Percentiles rank a stretch among this genome's conserved stretches.
These are phyloP conservation scores for Diaporthe aspalathi DNA, from an alignment of 2,329 filamentous ascomycete genomes.

Conservation along the genomic window DNA sequence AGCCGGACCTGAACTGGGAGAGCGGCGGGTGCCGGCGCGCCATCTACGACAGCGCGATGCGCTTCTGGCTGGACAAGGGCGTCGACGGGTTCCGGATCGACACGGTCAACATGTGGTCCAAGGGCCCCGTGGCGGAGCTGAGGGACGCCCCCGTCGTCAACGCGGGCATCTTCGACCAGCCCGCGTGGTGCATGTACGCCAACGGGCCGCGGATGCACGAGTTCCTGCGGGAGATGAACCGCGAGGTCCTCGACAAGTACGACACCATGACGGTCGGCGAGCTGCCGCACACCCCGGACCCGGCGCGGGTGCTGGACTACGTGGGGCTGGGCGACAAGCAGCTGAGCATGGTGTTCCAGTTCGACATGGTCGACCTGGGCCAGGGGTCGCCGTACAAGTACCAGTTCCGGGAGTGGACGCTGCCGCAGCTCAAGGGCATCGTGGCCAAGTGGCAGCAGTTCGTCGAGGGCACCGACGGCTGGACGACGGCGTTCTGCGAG, in stretches of 20 bases:
- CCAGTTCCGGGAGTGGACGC: conserved; percentile 61
- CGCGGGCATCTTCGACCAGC: conserved; percentile 59
- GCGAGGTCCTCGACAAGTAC: conserved; percentile 67
- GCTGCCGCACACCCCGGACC: conserved; percentile 71
- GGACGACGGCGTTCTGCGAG: conserved; percentile 71
- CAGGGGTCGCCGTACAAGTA: conserved; percentile 63
- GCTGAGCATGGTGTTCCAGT: conserved; percentile 78
- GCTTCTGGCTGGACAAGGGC: conserved; percentile 82
- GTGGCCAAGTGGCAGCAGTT: conserved; percentile 63
- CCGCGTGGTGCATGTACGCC: conserved; percentile 67
- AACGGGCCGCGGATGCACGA: conserved; percentile 78
- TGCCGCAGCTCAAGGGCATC: conserved; percentile 61
- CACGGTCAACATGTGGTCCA: conserved; percentile 77
- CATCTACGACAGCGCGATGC: conserved; percentile 77
- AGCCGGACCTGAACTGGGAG: conserved; percentile 91
- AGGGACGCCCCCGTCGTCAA: conserved; percentile 68
- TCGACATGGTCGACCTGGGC: conserved; percentile 72
- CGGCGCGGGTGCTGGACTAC: conserved; percentile 67
- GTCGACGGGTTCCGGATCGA: conserved; percentile 81
- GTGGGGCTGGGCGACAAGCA: conserved; percentile 69
- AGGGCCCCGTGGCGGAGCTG: conserved; percentile 61
- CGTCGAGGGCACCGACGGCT: conserved; percentile 63
- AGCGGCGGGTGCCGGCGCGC: conserved; percentile 74
- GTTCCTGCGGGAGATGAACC: conserved; percentile 74
- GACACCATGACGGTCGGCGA: conserved; percentile 79